Percentiles rank a stretch among this genome's conserved stretches.
These are phyloP conservation scores for Echeveria elegans DNA, from an alignment of 164 flowering plant species.

Conservation along the genomic window DNA sequence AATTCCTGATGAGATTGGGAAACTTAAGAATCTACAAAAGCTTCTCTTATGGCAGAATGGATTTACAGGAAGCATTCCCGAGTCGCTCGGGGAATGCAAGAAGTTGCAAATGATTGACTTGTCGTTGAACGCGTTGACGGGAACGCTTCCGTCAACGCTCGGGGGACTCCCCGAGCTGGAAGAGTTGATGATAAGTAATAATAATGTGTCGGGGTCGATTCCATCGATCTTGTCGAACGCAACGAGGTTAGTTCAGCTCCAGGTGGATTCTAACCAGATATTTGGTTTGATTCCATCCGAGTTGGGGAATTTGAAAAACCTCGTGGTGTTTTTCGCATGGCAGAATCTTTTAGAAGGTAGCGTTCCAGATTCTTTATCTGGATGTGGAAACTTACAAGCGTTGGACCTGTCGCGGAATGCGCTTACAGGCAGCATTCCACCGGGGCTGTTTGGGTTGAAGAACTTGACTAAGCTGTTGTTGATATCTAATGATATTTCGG, in stretches of 20 bases:
- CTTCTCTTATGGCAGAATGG: constrained; percentile 51
- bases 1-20: constrained; percentile 38
- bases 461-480: constrained; percentile 57
- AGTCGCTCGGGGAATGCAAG: constrained; percentile 45
- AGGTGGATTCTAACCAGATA: constrained; percentile 29
- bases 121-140: constrained; percentile 48
- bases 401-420: constrained; percentile 41
- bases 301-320: constrained; percentile 27
- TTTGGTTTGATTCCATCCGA: constrained; percentile 35
- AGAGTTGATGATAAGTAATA: constrained; percentile 29
- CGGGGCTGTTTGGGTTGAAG: constrained; percentile 35
- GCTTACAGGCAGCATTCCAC: constrained; percentile 45
- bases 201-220: constrained; percentile 32
- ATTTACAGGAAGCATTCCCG: constrained; percentile 50
- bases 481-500: constrained; percentile 54
- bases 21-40: constrained; percentile 43
- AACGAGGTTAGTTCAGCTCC: constrained; percentile 22
- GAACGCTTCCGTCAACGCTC: constrained; percentile 45
- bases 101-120: constrained; percentile 37
- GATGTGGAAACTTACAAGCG: constrained; percentile 29
- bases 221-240: constrained; percentile 23
- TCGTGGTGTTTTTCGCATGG: constrained; percentile 37
- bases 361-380: constrained; percentile 29
- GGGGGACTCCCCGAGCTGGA: constrained; percentile 34
- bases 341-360: constrained; percentile 40